Evolutionary conservation across 192 early-diverging fungal species (phyloP).

Genomic region (Phycomyces blakesleeanus): DNA sequence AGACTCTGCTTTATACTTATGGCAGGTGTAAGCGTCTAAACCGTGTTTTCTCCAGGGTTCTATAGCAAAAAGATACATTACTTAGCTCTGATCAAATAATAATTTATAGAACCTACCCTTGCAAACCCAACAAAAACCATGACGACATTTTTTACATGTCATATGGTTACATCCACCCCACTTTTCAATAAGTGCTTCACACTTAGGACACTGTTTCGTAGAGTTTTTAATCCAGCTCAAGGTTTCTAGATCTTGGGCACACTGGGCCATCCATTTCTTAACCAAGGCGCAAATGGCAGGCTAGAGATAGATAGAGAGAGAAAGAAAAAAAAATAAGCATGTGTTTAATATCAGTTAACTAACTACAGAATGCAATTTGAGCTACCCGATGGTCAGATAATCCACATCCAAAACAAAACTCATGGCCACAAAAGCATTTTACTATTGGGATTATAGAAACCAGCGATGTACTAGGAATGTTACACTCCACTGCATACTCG

Average conservation of each 20-base stretch:
- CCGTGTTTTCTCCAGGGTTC: constrained; percentile 92
- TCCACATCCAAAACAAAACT: constrained; percentile 94
- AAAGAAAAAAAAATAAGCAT: not conserved
- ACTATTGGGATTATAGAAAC: constrained; percentile 82
- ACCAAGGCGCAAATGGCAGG: constrained; percentile 75
- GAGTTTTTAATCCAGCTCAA: constrained; percentile 94
- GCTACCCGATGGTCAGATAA: constrained; percentile 67
- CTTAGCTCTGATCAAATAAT: not conserved
- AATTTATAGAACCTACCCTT: constrained; percentile 51
- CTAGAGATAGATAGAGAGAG: constrained; percentile 5
- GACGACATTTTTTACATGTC: constrained; percentile 96
- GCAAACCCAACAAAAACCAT: constrained; percentile 99
- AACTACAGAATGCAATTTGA: not conserved
- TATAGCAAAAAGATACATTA: constrained; percentile 1
- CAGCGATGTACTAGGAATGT: constrained; percentile 65
- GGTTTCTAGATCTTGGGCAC: constrained; percentile 95
- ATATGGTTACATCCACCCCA: constrained; percentile 99
- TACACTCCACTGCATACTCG: constrained; percentile 91
- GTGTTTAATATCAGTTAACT: not conserved
- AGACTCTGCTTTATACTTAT: constrained; percentile 91
- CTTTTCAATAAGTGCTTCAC: constrained; percentile 95
- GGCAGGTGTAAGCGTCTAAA: constrained; percentile 94
- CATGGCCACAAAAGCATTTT: constrained; percentile 69
- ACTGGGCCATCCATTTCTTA: constrained; percentile 75
- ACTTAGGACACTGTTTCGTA: constrained; percentile 95